phyloP scores from a whole-genome alignment of 352 stramenopile species.

The Phytophthora sp. region DNA sequence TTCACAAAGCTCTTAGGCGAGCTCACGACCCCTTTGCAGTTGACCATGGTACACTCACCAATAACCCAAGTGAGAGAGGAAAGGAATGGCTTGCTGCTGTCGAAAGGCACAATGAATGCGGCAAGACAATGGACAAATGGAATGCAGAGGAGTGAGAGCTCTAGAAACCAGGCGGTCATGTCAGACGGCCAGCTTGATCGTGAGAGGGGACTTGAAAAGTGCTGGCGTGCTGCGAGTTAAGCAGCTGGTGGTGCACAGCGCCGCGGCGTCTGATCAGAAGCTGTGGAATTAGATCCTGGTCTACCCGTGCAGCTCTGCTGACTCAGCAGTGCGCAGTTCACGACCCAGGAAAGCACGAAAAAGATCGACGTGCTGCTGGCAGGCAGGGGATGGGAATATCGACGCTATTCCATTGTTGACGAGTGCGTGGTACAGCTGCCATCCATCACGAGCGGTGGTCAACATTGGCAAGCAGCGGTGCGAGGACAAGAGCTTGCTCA shows the following conservation, averaged over 20 bases:
- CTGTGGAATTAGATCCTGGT: constrained; percentile 3
- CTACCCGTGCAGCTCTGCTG: neutral
- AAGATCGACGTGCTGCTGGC: no score
- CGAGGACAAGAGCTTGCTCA: neutral
- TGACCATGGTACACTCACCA: constrained; percentile 30
- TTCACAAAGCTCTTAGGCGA: constrained; percentile 1
- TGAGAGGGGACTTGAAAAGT: constrained; percentile 20
- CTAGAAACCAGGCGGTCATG: constrained; percentile 31
- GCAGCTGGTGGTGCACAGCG: constrained; percentile 28
- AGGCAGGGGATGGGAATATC: neutral
- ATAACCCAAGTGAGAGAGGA: neutral
- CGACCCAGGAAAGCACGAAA: no score
- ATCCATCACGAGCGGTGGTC: neutral
- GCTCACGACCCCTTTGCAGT: constrained; percentile 24
- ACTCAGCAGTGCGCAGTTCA: no score
- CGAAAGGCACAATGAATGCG: constrained; percentile 26
- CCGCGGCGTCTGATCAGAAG: constrained; percentile 15
- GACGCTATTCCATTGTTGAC: neutral
- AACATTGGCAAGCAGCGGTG: neutral
- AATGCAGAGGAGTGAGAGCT: constrained; percentile 27
- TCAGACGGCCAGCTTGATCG: constrained; percentile 30
- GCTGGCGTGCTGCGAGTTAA: constrained; percentile 27
- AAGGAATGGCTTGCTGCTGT: constrained; percentile 6
- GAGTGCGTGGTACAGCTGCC: constrained; percentile 1
- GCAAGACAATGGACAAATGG: neutral